These are phyloP conservation scores for Sporothrix brunneoviolacea DNA, from an alignment of 2,329 filamentous ascomycete genomes.

Conservation along the genomic window DNA sequence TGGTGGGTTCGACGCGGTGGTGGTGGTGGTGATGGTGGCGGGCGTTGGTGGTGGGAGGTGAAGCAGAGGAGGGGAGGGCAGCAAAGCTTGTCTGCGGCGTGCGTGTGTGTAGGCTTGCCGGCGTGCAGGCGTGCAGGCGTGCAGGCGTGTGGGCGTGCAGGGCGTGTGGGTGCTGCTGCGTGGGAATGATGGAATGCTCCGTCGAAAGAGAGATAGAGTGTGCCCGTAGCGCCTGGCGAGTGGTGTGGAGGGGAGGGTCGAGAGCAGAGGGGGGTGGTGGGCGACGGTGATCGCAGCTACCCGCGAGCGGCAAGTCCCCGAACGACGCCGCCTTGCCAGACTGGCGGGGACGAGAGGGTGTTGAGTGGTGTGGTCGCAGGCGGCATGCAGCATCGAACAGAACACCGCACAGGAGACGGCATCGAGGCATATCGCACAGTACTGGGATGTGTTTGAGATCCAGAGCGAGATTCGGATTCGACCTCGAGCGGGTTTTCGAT, in stretches of 20 bases:
- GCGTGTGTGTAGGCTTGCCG: background rate
- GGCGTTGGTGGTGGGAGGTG: background rate
- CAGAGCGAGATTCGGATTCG: too few species aligned
- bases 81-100: constrained; percentile 6
- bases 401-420: too few species aligned
- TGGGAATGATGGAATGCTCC: constrained; percentile 4
- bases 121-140: background rate
- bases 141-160: background rate
- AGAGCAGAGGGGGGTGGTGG: background rate
- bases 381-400: too few species aligned
- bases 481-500: too few species aligned
- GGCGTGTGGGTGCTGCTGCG: background rate
- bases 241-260: constrained; percentile 11
- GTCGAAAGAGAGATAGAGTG: background rate
- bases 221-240: background rate
- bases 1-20: background rate
- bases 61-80: background rate
- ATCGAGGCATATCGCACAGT: too few species aligned
- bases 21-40: background rate
- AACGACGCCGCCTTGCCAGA: constrained; percentile 4
- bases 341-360: background rate
- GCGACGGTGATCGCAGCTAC: constrained; percentile 6
- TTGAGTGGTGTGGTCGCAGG: background rate
- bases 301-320: constrained; percentile 10
- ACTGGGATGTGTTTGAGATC: too few species aligned